Percentiles rank a stretch among this genome's conserved stretches.
phyloP scores from a whole-genome alignment of 352 stramenopile genomes.

The Aphanomyces euteiches region DNA sequence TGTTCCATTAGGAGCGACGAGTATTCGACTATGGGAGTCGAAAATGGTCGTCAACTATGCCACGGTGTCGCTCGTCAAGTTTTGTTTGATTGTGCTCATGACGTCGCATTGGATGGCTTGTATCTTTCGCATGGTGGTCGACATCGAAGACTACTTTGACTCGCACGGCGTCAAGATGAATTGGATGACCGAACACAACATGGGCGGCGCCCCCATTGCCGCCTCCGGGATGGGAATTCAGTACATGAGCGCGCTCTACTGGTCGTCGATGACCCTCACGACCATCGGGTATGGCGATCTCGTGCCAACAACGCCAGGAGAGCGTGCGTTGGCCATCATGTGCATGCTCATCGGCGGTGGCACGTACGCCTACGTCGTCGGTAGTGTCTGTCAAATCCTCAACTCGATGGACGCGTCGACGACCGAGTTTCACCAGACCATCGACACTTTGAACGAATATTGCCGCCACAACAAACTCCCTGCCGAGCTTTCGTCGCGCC shows the following conservation, averaged over 20 bases:
- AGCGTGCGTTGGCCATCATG: slow-evolving; percentile 40
- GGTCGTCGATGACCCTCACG: slow-evolving; percentile 74
- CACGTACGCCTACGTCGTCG: slow-evolving; percentile 31
- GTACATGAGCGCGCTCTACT: slow-evolving; percentile 75
- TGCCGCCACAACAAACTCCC: slow-evolving; percentile 29
- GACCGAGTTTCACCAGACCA: slow-evolving; percentile 29
- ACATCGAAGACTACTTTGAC: slow-evolving; percentile 63
- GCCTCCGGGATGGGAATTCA: slow-evolving; percentile 44
- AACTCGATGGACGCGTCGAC: slow-evolving; percentile 30
- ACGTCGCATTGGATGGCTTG: slow-evolving; percentile 53
- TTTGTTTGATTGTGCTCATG: slow-evolving; percentile 28
- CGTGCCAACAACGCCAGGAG: slow-evolving; percentile 47
- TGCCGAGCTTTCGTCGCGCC: slow-evolving; percentile 16
- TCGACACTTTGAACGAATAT: slow-evolving; percentile 32
- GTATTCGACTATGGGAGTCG: slow-evolving; percentile 7
- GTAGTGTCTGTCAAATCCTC: slow-evolving; percentile 28
- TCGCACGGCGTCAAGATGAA: slow-evolving; percentile 62
- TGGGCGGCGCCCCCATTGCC: slow-evolving; percentile 34
- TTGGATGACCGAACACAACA: slow-evolving; percentile 43
- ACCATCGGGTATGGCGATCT: slow-evolving; percentile 75
- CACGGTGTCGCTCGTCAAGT: slow-evolving; percentile 21
- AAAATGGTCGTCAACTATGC: slow-evolving; percentile 29
- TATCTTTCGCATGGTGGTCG: slow-evolving; percentile 52
- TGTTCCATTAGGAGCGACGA: background rate
- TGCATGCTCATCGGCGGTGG: slow-evolving; percentile 30